Evolutionary conservation across 352 stramenopile genomes (phyloP).

Genomic region (Globisporangium carolinianum): DNA sequence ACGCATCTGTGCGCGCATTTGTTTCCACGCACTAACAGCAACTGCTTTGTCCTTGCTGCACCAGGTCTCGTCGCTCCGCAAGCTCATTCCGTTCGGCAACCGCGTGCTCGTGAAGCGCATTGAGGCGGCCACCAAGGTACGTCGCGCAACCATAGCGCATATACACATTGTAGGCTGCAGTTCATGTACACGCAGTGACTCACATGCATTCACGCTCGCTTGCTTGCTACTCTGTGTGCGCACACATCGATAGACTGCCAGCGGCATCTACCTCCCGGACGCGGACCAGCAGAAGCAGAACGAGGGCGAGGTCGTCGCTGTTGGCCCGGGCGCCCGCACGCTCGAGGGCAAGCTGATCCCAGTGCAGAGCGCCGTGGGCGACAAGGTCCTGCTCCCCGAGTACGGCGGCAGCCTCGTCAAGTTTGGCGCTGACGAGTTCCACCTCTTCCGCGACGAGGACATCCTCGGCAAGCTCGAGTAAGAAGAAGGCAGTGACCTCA

Average conservation of each 20-base stretch:
- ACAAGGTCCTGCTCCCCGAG: constrained; percentile 95
- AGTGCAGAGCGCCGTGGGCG: constrained; percentile 83
- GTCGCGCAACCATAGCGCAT: background rate
- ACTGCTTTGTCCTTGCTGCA: background rate
- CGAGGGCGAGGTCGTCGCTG: constrained; percentile 91
- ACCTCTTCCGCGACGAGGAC: constrained; percentile 95
- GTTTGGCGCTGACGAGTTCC: constrained; percentile 89
- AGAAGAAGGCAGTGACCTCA: constrained; percentile 2
- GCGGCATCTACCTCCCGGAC: constrained; percentile 93
- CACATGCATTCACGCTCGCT: background rate
- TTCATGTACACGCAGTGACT: background rate
- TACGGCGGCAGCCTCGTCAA: constrained; percentile 94
- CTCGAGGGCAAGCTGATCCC: constrained; percentile 86
- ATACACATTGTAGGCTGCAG: background rate
- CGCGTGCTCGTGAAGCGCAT: constrained; percentile 92
- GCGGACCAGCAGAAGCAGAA: constrained; percentile 91
- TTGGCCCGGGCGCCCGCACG: constrained; percentile 88
- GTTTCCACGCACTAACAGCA: too few relatives aligned
- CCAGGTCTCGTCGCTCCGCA: constrained; percentile 43
- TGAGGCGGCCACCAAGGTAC: constrained; percentile 82
- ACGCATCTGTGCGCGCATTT: too few relatives aligned
- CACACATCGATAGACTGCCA: constrained; percentile 58
- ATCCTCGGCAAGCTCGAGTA: constrained; percentile 96
- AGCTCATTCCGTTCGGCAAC: constrained; percentile 93
- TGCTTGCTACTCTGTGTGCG: background rate